Evolutionary conservation across 1,139 yeast species (phyloP).

Genomic region (Taphrina wiesneri): DNA sequence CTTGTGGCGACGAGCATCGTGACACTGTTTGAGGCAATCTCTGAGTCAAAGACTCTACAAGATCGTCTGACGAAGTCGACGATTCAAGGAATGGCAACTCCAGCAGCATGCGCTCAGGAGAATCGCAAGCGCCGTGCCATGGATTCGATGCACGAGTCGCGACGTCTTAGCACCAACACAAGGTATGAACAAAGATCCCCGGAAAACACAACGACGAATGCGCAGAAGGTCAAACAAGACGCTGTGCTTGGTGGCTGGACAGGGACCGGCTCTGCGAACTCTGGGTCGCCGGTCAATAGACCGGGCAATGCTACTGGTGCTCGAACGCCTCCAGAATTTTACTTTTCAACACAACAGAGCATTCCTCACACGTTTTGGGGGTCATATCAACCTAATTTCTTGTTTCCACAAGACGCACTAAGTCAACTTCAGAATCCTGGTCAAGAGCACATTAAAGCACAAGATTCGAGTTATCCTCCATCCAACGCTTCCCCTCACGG

Average conservation of each 20-base stretch:
- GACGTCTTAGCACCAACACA: slow-evolving; percentile 15
- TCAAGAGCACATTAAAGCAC: background rate
- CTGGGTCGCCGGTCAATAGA: background rate
- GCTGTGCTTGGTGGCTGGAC: slow-evolving; percentile 20
- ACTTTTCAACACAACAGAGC: slow-evolving; percentile 46
- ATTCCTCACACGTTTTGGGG: slow-evolving; percentile 43
- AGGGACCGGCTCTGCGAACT: background rate
- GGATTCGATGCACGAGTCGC: slow-evolving; percentile 21
- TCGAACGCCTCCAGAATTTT: slow-evolving; percentile 44
- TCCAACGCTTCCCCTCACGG: slow-evolving; percentile 11
- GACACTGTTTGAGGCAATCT: slow-evolving; percentile 44
- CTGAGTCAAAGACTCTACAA: slow-evolving; percentile 37
- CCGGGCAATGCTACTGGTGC: background rate
- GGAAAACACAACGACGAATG: slow-evolving; percentile 8
- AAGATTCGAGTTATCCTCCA: background rate
- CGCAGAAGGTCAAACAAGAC: slow-evolving; percentile 14
- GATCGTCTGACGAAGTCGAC: slow-evolving; percentile 43
- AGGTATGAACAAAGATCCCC: slow-evolving; percentile 2
- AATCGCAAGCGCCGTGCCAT: slow-evolving; percentile 32
- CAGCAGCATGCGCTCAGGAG: slow-evolving; percentile 35
- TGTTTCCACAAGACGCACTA: slow-evolving; percentile 45
- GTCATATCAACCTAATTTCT: slow-evolving; percentile 48
- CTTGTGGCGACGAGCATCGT: slow-evolving; percentile 48
- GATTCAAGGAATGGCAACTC: slow-evolving; percentile 42
- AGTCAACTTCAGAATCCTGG: background rate